These are phyloP conservation scores for Orbilia oligospora DNA, from an alignment of 2,329 filamentous ascomycete species.

Conservation along the genomic window DNA sequence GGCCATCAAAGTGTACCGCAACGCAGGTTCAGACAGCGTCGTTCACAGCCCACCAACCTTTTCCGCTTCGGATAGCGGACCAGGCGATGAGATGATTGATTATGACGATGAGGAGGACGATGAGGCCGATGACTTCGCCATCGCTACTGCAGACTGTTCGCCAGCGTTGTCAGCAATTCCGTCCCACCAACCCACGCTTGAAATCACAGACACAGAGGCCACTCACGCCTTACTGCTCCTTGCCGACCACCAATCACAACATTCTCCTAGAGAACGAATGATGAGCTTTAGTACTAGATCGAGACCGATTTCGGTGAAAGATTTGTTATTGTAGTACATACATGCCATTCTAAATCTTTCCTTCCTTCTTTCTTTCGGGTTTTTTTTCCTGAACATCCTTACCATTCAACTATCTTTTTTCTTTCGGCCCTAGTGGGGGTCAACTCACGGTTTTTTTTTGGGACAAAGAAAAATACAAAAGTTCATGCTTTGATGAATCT, in stretches of 20 bases:
- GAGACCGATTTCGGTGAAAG: slow-evolving; percentile 58
- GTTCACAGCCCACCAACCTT: slow-evolving; percentile 56
- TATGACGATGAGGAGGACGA: slow-evolving; percentile 56
- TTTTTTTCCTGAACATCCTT: background rate
- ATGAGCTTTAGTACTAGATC: slow-evolving; percentile 48
- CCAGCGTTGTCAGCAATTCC: slow-evolving; percentile 48
- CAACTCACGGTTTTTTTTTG: slow-evolving; percentile 18
- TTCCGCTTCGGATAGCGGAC: slow-evolving; percentile 52
- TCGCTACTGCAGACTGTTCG: slow-evolving; percentile 40
- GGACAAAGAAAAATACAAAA: slow-evolving; percentile 55
- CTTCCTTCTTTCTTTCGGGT: background rate
- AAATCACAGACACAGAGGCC: slow-evolving; percentile 63
- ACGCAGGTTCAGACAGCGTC: slow-evolving; percentile 50
- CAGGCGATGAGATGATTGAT: slow-evolving; percentile 42
- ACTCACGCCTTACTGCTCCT: slow-evolving; percentile 63
- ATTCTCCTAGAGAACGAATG: slow-evolving; percentile 43
- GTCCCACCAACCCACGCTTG: slow-evolving; percentile 33
- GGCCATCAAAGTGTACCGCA: slow-evolving; percentile 61
- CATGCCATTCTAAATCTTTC: slow-evolving; percentile 1
- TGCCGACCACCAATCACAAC: slow-evolving; percentile 61
- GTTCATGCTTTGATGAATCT: slow-evolving; percentile 43
- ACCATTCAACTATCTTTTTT: slow-evolving; percentile 4
- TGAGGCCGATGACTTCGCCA: slow-evolving; percentile 37
- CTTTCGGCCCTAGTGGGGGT: slow-evolving; percentile 17
- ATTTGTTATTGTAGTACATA: slow-evolving; percentile 54